These are phyloP conservation scores for Castanopsis chinensis DNA, from an alignment of 306 rosid species.

Conservation along the genomic window DNA sequence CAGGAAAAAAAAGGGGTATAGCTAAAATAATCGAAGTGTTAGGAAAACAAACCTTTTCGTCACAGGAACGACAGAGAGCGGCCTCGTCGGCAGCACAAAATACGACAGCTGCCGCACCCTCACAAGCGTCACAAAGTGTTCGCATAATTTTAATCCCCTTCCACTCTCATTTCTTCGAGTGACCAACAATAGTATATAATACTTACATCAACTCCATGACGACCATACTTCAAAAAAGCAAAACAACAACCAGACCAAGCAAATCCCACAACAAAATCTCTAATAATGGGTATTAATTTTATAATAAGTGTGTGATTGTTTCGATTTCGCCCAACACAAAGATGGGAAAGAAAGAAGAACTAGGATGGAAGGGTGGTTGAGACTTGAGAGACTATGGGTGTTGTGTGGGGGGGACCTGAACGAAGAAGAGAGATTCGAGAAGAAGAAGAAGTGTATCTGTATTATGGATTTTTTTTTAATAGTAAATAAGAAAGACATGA, in stretches of 20 bases:
- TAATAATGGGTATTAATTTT: too few relatives aligned
- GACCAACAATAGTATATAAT: slow-evolving; percentile 12
- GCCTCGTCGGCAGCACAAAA: slow-evolving; percentile 99
- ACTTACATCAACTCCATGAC: too few relatives aligned
- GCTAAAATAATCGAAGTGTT: background rate
- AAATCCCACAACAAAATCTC: too few relatives aligned
- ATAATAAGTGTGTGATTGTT: background rate
- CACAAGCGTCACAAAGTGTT: slow-evolving; percentile 97
- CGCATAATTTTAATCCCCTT: slow-evolving; percentile 61
- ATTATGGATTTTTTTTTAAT: too few relatives aligned
- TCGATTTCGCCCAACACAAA: slow-evolving; percentile 15
- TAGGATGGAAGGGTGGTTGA: slow-evolving; percentile 5
- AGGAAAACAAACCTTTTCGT: slow-evolving; percentile 61
- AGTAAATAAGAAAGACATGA: too few relatives aligned
- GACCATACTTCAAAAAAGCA: too few relatives aligned
- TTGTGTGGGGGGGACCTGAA: background rate
- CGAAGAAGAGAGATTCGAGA: too few relatives aligned
- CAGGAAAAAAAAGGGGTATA: background rate
- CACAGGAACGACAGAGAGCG: slow-evolving; percentile 91
- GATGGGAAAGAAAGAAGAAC: too few relatives aligned
- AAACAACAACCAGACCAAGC: too few relatives aligned
- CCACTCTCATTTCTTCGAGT: slow-evolving; percentile 63
- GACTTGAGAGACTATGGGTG: background rate
- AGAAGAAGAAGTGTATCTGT: too few relatives aligned
- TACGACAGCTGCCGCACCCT: slow-evolving; percentile 88